Conservation (phyloP, 1,284 basidiomycete species). For the Salmacisia buchloeana region DNA sequence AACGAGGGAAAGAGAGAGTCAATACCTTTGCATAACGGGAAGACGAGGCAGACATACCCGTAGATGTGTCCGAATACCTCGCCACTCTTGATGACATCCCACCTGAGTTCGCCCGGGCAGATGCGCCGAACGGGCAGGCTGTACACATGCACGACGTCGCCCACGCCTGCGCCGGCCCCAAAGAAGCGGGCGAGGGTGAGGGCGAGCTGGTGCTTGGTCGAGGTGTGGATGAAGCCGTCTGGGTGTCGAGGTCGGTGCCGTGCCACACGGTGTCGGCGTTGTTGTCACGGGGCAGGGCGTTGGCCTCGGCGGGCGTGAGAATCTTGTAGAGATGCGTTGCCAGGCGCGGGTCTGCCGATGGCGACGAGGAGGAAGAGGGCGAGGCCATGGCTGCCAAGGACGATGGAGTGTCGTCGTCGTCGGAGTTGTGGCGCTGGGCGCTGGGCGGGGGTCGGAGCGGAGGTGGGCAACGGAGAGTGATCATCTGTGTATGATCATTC, state of each 20-base stretch:
- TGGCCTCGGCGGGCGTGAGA: constrained; percentile 31
- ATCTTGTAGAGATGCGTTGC: constrained; percentile 43
- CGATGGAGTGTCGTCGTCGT: too few species aligned
- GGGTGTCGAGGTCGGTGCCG: constrained; percentile 37
- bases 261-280: constrained; percentile 21
- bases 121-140: not conserved
- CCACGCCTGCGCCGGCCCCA: constrained; percentile 19
- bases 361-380: too few species aligned
- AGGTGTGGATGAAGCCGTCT: constrained; percentile 43
- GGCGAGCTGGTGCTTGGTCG: constrained; percentile 30
- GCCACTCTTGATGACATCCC: not conserved
- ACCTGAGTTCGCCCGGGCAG: not conserved
- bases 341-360: constrained; percentile 27
- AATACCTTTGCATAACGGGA: not conserved
- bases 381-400: too few species aligned
- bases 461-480: too few species aligned
- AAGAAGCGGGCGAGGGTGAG: constrained; percentile 38
- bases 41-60: not conserved
- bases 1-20: not conserved
- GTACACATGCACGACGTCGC: not conserved
- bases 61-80: not conserved
- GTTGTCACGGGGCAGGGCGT: constrained; percentile 15
- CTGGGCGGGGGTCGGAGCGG: too few species aligned
- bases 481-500: too few species aligned
- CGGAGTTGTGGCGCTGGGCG: too few species aligned